Evolutionary conservation across 1,139 yeast genomes (phyloP).

Genomic region (Saccharomyces hybrid): DNA sequence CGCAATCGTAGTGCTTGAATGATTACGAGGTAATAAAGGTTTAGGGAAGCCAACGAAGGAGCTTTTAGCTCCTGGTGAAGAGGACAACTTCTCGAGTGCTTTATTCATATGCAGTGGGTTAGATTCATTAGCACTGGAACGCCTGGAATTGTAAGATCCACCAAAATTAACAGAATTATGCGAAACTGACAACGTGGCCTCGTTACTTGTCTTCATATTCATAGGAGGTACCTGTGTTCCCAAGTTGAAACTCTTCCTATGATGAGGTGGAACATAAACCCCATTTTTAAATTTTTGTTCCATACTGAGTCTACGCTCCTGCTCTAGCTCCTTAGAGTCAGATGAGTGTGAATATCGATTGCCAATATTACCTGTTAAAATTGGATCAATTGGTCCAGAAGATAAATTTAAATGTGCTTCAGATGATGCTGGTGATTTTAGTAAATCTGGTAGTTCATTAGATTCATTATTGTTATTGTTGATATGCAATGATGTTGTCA

Average conservation of each 20-base stretch:
- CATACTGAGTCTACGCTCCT: constrained; percentile 9
- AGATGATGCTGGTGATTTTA: constrained; percentile 24
- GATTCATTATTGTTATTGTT: constrained; percentile 6
- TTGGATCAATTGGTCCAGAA: not conserved
- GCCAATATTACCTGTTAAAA: not conserved
- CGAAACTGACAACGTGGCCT: constrained; percentile 20
- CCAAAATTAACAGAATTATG: constrained; percentile 18
- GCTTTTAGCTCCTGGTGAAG: not conserved
- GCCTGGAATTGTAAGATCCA: constrained; percentile 8
- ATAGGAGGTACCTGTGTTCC: constrained; percentile 4
- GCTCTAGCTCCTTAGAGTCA: constrained; percentile 3
- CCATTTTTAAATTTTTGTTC: constrained; percentile 28
- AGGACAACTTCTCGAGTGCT: not conserved
- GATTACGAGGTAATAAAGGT: constrained; percentile 15
- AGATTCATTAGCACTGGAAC: constrained; percentile 5
- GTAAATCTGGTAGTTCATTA: constrained; percentile 26
- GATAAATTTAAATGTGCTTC: constrained; percentile 2
- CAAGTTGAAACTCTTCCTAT: constrained; percentile 31
- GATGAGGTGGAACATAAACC: constrained; percentile 43
- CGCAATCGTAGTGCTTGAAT: constrained; percentile 24
- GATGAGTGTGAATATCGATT: not conserved
- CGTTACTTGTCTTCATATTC: constrained; percentile 14
- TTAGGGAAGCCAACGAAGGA: not conserved
- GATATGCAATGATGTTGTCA: not conserved
- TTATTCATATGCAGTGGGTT: not conserved